Base-by-base conservation (phyloP, 495 filamentous ascomycete genomes). In the Penicillium silybi region DNA sequence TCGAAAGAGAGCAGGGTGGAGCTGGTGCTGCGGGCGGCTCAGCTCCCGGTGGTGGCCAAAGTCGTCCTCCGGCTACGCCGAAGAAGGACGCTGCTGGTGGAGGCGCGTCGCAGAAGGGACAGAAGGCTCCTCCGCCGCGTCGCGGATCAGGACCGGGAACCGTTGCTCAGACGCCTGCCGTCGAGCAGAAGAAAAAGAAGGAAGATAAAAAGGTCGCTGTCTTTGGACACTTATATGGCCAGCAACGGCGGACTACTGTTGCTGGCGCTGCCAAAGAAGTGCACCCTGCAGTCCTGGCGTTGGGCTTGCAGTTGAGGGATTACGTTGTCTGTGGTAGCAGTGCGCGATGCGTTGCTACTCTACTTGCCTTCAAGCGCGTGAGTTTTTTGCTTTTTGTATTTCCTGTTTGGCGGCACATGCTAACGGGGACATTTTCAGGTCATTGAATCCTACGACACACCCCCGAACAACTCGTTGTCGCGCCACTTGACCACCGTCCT, bases 401-500 rank as follows among this genome's bases (percentile, higher is more conserved):
- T n/a, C 2, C 8, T 19, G 23, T 1, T 7, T 37, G 4, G n/a
- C 0, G 22, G 19, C 15, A 10, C 7, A 20, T 56, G 6, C 54
- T 65, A 19, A 55, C 29, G 18, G 23, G 2, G 10, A 25, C 38
- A 19, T 50, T 19, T 41, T 11, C 51, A 96, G 87, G 88, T 96
- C 44, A 92, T 98, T 46, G 82, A 92, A 66, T 84, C 88, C 17
- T 98, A 98, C 61, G 88, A 84, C 18, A 97, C 92, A 0, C 93
- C 95, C 13, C 71, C 83, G 18, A 84, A 85, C 15, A 90, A 84
- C 50, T 89, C 91, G 3, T 79, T 98, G 32, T 82, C 89, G 16
- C 87, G 93, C 13, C 90, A 98, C 73, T 82, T 98, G 57, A 92
- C 90, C 22, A 85, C 87, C n/a, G 90, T 96, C 59, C 80, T 98